phyloP scores from a whole-genome alignment of 2,329 filamentous ascomycete species.

The Nothophaeocryptopus gaeumannii region DNA sequence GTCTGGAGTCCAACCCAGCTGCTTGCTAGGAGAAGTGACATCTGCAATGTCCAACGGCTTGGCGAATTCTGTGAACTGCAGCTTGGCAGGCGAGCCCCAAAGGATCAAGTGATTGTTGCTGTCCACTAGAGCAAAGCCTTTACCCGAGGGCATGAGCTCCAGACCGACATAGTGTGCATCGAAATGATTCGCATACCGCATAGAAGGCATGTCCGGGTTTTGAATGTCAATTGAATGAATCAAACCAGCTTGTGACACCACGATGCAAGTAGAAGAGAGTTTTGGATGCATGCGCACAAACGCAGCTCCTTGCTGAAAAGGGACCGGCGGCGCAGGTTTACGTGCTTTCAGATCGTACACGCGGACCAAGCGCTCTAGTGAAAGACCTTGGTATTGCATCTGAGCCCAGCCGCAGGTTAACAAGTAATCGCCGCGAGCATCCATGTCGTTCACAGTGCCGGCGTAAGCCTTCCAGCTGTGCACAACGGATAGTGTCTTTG shows the following conservation, averaged over 20 bases:
- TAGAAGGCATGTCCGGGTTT: constrained; percentile 83
- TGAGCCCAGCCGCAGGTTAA: constrained; percentile 93
- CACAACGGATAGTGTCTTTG: constrained; percentile 70
- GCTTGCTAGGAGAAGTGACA: constrained; percentile 54
- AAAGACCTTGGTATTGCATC: constrained; percentile 72
- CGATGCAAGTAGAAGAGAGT: constrained; percentile 90
- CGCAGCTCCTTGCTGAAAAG: constrained; percentile 86
- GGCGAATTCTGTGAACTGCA: constrained; percentile 80
- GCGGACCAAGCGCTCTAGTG: constrained; percentile 89
- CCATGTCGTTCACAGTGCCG: constrained; percentile 91
- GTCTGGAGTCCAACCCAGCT: constrained; percentile 50
- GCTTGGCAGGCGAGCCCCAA: constrained; percentile 82
- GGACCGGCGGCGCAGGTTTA: constrained; percentile 81
- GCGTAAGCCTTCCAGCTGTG: constrained; percentile 90
- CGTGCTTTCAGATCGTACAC: constrained; percentile 94
- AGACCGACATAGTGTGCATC: constrained; percentile 71
- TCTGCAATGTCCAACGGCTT: constrained; percentile 76
- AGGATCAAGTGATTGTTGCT: constrained; percentile 75
- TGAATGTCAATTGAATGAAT: constrained; percentile 95
- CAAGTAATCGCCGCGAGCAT: constrained; percentile 90
- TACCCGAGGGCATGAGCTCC: constrained; percentile 83
- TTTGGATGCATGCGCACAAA: constrained; percentile 96
- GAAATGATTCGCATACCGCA: constrained; percentile 76
- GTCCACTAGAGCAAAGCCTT: constrained; percentile 78
- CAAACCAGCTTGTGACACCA: constrained; percentile 86